Evolutionary conservation across 257 asterid species (phyloP).

Genomic region (Voacanga thouarsii): DNA sequence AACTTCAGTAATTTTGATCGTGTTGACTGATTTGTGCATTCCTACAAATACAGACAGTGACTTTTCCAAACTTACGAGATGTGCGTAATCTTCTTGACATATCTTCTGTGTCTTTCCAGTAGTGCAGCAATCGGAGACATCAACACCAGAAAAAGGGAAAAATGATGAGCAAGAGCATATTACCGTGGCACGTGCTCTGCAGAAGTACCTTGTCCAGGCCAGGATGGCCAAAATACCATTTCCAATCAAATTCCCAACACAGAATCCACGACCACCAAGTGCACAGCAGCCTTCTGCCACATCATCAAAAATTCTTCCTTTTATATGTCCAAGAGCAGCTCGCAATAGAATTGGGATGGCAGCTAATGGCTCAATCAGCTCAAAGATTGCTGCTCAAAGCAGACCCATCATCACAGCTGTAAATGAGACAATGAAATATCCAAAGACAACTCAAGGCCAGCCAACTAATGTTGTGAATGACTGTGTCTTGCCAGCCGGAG

Average conservation of each 20-base stretch:
- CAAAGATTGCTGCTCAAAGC: slow-evolving; percentile 39
- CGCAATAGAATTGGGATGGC: slow-evolving; percentile 41
- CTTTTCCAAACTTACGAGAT: background rate
- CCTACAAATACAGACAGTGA: background rate
- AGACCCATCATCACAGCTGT: slow-evolving; percentile 14
- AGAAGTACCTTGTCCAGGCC: slow-evolving; percentile 64
- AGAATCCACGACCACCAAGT: slow-evolving; percentile 49
- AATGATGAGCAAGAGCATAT: slow-evolving; percentile 94
- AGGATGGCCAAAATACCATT: slow-evolving; percentile 58
- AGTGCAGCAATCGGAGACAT: slow-evolving; percentile 67
- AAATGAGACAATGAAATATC: slow-evolving; percentile 14
- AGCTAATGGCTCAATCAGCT: slow-evolving; percentile 37
- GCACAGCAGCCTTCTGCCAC: slow-evolving; percentile 56
- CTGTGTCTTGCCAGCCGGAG: slow-evolving; percentile 33
- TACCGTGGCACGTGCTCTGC: slow-evolving; percentile 87
- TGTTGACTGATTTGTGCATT: background rate
- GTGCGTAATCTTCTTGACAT: slow-evolving; percentile 16
- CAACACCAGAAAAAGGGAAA: slow-evolving; percentile 45
- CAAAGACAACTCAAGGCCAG: slow-evolving; percentile 40
- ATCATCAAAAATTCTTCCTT: slow-evolving; percentile 90
- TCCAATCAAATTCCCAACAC: slow-evolving; percentile 74
- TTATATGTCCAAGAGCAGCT: slow-evolving; percentile 68
- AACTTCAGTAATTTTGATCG: background rate
- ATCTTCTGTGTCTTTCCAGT: slow-evolving; percentile 39
- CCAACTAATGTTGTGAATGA: slow-evolving; percentile 36